phyloP scores from a whole-genome alignment of 129 eudicot species.

The Ambrosia trifida region DNA sequence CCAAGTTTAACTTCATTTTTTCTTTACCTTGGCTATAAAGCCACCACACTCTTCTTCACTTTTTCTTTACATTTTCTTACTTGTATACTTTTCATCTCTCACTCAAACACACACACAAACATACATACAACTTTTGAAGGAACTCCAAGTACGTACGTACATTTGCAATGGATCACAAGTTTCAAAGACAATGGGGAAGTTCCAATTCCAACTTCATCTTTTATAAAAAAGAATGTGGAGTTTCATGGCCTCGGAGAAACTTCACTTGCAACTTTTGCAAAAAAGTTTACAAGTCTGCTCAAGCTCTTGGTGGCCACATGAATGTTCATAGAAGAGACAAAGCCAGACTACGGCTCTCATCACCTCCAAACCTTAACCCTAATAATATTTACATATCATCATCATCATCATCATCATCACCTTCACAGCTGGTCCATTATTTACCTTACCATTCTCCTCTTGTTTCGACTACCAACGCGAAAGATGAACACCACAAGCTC shows the following conservation, averaged over 20 bases:
- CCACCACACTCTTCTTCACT: conserved; percentile 5
- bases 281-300: conserved; percentile 71
- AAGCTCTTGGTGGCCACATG: conserved; percentile 66
- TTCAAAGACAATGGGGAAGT: conserved; percentile 33
- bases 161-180: conserved; percentile 26
- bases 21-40: conserved; percentile 23
- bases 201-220: conserved; percentile 26
- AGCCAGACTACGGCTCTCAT: conserved; percentile 49
- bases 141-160: conserved; percentile 24
- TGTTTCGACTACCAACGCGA: neutral
- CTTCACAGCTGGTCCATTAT: conserved; percentile 34
- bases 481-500: conserved; percentile 18
- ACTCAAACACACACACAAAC: conserved; percentile 15
- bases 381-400: neutral
- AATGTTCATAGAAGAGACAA: conserved; percentile 63
- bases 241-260: conserved; percentile 69
- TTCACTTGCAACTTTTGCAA: conserved; percentile 70
- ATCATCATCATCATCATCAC: conserved; percentile 6
- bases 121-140: conserved; percentile 27
- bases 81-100: conserved; percentile 2
- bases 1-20: neutral
- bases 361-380: conserved; percentile 45
- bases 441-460: conserved; percentile 32
- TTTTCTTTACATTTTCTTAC: conserved; percentile 25
- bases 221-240: conserved; percentile 37